Evolutionary conservation across 148 eudicot species (phyloP), one percentile per base, ranked within the genome.

Genomic region (Chenopodium quinoa): DNA sequence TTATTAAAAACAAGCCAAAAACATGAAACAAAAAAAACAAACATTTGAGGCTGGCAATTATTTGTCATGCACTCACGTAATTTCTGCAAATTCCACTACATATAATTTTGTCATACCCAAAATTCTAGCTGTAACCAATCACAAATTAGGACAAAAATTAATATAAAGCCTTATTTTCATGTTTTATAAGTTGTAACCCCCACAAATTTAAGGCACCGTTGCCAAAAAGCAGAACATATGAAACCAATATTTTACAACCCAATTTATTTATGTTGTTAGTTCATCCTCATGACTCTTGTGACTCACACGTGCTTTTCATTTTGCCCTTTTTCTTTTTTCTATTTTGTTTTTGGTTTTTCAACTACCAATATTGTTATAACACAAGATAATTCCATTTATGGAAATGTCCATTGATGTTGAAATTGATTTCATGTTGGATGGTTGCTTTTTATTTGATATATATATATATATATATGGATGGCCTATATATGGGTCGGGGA

Each of bases 271-370:
- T 77, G 20, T 4, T 75, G 22, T 34, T 34, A 4, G 12, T 34
- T 22, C 5, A 7, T 20, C 40, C 68, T 71, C 16, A 56, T 6
- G 34, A 80, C 44, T 71, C 82, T 3, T 71, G 82, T 79, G 82
- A 71, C n/a, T 46, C n/a, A 79, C 76, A 69, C 81, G 12, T 69
- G 81, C 67, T 70, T 79, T 58, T 79, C 75, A 79, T 70, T 65
- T 4, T 75, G 12, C 11, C 17, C 34, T 68, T 56, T 40, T 71
- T 23, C n/a, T 48, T 71, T 71, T 22, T 20, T 19, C n/a, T 40
- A 40, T 40, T 40, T 5, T 34, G 8, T 13, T 54, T 40, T 71
- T 23, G n/a, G 74, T 71, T 40, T 22, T 20, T 19, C n/a, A 34
- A 40, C 74, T 5, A 40, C 48, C 74, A 34, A 71, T 71, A 7